Evolutionary conservation across 2,329 filamentous ascomycete species (phyloP).

Genomic region (Zymoseptoria pseudotritici): DNA sequence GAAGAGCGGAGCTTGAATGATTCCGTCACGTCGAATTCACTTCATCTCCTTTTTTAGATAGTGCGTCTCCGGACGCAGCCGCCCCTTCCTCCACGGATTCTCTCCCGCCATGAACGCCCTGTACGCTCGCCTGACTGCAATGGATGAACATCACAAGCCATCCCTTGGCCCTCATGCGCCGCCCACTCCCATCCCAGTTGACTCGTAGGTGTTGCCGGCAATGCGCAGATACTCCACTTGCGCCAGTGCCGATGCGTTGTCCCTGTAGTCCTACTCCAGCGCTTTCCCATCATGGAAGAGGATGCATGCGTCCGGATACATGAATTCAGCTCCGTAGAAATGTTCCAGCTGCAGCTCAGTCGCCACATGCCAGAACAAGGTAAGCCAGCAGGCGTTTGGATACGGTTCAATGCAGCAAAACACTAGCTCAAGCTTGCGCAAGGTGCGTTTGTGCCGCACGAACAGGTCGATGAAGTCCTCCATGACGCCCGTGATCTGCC

Average conservation of each 20-base stretch:
- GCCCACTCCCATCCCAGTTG: background rate
- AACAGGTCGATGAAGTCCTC: background rate
- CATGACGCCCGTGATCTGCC: background rate
- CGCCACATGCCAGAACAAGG: background rate
- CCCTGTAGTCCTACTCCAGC: background rate
- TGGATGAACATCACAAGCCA: no score
- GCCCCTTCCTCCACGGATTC: no score
- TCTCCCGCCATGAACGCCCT: no score
- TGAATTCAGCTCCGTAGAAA: background rate
- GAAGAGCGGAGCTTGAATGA: background rate
- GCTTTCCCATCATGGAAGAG: background rate
- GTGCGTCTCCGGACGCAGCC: no score
- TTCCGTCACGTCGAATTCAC: background rate
- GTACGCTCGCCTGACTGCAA: no score
- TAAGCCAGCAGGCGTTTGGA: background rate
- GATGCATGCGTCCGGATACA: background rate
- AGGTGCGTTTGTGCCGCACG: background rate
- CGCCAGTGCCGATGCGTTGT: background rate
- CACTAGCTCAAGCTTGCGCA: background rate
- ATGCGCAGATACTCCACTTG: background rate
- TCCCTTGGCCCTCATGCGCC: no score
- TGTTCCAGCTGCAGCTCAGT: background rate
- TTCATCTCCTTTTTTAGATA: background rate
- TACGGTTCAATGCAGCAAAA: background rate
- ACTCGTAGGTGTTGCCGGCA: background rate